These are phyloP conservation scores for Gnomoniopsis smithogilvyi DNA, from an alignment of 2,329 filamentous ascomycete genomes.

Conservation along the genomic window DNA sequence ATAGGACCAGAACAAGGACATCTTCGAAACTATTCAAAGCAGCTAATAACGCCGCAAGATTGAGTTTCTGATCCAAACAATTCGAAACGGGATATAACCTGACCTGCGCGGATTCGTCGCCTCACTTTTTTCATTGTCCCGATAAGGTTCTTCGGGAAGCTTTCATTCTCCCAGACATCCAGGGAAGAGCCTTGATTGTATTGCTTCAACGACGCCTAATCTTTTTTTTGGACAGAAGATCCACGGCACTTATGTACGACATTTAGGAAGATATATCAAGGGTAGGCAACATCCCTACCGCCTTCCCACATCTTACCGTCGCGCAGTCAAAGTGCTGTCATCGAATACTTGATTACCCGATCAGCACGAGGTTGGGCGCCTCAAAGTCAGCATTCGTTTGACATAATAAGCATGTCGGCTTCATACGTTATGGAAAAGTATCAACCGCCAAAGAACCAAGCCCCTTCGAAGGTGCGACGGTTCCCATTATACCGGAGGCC, in stretches of 20 bases:
- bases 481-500: neutral
- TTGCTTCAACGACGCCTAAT: neutral
- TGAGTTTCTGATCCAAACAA: neutral
- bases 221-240: neutral
- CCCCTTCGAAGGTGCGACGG: neutral
- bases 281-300: neutral
- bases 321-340: neutral
- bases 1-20: no score
- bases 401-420: neutral
- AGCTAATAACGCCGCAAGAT: no score
- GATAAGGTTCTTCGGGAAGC: slow-evolving; percentile 7
- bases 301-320: neutral
- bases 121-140: neutral
- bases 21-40: no score
- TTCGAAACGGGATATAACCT: neutral
- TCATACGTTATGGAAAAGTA: slow-evolving; percentile 11
- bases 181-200: slow-evolving; percentile 9
- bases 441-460: neutral
- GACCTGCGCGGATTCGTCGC: neutral
- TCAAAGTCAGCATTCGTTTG: no score
- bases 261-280: neutral
- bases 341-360: neutral
- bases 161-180: neutral
- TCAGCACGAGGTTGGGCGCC: neutral
- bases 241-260: no score